A percentile compares a stretch with the other conserved stretches of the same genome.
Evolutionary conservation across 1,284 basidiomycete genomes (phyloP).

Genomic region (Amylostereum areolatum): DNA sequence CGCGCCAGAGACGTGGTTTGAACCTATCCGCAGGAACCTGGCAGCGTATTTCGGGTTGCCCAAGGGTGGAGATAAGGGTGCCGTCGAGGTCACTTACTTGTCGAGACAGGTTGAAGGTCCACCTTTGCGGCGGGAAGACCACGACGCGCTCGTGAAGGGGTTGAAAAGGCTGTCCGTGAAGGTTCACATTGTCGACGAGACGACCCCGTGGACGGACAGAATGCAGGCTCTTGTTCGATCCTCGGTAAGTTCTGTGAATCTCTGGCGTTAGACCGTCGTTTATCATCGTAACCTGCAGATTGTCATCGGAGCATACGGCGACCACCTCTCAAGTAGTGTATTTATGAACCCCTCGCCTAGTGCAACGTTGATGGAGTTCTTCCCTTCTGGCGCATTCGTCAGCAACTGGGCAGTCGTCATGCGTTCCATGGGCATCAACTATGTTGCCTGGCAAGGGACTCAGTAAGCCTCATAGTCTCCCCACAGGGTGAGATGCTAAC

Average conservation of each 20-base stretch:
- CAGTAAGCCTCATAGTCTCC: constrained; percentile 29
- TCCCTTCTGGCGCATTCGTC: constrained; percentile 67
- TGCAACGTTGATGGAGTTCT: constrained; percentile 75
- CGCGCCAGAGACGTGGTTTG: constrained; percentile 65
- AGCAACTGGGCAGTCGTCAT: constrained; percentile 63
- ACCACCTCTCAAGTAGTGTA: constrained; percentile 64
- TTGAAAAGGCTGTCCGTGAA: constrained; percentile 56
- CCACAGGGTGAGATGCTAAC: background rate
- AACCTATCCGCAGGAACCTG: constrained; percentile 40
- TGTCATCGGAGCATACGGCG: constrained; percentile 67
- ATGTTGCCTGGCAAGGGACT: constrained; percentile 69
- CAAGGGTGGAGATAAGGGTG: constrained; percentile 14
- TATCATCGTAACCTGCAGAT: constrained; percentile 36
- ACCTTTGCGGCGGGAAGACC: constrained; percentile 40
- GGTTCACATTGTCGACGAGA: constrained; percentile 61
- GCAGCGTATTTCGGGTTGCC: constrained; percentile 22
- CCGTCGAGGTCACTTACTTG: constrained; percentile 62
- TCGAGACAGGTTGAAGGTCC: constrained; percentile 48
- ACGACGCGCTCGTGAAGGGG: constrained; percentile 43
- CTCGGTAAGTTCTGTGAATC: constrained; percentile 42
- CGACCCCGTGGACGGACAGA: constrained; percentile 46
- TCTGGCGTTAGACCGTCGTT: background rate
- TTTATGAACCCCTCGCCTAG: constrained; percentile 61
- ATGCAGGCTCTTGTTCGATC: constrained; percentile 69
- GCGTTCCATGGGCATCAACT: constrained; percentile 61